phyloP scores from a whole-genome alignment of 352 stramenopile genomes.

The Phytopythium vexans region DNA sequence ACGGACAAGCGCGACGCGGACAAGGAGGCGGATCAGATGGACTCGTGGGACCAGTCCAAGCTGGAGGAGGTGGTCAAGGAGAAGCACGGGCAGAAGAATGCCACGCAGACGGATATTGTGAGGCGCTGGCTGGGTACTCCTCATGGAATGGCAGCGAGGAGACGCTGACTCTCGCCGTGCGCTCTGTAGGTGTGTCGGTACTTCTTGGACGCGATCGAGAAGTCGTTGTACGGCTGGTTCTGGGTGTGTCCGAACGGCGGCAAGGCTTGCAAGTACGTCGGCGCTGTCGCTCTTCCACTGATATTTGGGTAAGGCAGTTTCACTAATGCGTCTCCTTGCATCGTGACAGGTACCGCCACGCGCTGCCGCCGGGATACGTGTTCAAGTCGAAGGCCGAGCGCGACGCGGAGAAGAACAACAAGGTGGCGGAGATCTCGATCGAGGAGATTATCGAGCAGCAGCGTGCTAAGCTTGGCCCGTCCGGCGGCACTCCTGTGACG shows the following conservation, averaged over 20 bases:
- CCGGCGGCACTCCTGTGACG: slow-evolving; percentile 83
- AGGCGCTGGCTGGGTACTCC: slow-evolving; percentile 1
- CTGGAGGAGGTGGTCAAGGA: slow-evolving; percentile 84
- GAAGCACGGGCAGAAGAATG: slow-evolving; percentile 81
- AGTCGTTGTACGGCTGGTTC: slow-evolving; percentile 89
- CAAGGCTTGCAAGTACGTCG: slow-evolving; percentile 65
- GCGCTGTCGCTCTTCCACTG: not conserved
- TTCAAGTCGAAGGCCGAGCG: slow-evolving; percentile 88
- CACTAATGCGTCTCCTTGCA: too few species aligned
- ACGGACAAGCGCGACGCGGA: slow-evolving; percentile 76
- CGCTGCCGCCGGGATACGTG: slow-evolving; percentile 84
- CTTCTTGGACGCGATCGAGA: slow-evolving; percentile 90
- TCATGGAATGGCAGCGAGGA: not conserved
- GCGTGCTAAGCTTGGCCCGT: slow-evolving; percentile 83
- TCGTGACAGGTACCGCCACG: slow-evolving; percentile 62
- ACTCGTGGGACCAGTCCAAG: slow-evolving; percentile 87
- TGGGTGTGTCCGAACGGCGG: slow-evolving; percentile 88
- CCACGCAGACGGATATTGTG: slow-evolving; percentile 85
- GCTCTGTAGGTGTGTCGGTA: slow-evolving; percentile 65
- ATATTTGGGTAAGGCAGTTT: not conserved
- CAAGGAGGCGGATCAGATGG: slow-evolving; percentile 70
- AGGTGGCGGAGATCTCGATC: slow-evolving; percentile 83
- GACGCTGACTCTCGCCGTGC: not conserved
- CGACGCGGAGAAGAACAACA: slow-evolving; percentile 80
- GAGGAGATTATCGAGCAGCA: slow-evolving; percentile 91